Percentiles rank a stretch among this genome's conserved stretches.
These are phyloP conservation scores for Panaeolus papilionaceus DNA, from an alignment of 768 basidiomycete species.

Conservation along the genomic window DNA sequence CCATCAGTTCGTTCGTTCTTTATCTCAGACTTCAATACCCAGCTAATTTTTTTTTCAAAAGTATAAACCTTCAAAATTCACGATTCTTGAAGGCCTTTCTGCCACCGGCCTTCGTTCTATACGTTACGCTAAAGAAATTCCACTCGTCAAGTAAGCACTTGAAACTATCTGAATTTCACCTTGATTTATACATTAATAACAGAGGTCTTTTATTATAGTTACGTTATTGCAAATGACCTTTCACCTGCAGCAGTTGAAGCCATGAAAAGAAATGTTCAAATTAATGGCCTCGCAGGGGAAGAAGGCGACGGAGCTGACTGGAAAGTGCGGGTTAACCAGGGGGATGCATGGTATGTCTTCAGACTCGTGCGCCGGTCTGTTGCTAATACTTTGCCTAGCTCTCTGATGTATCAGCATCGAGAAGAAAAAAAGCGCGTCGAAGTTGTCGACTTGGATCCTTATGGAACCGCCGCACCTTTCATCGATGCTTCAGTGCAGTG, in stretches of 20 bases:
- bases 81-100: constrained; percentile 91
- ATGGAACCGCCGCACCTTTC: constrained; percentile 97
- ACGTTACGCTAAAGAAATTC: constrained; percentile 97
- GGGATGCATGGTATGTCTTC: constrained; percentile 85
- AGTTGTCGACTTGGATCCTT: constrained; percentile 97
- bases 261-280: constrained; percentile 84
- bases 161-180: constrained; percentile 29
- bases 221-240: constrained; percentile 94
- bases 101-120: constrained; percentile 96
- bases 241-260: constrained; percentile 82
- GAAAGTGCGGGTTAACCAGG: constrained; percentile 86
- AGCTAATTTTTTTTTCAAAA: constrained; percentile 27
- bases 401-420: constrained; percentile 91
- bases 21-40: constrained; percentile 3
- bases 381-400: constrained; percentile 47
- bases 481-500: constrained; percentile 94
- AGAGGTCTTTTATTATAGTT: constrained; percentile 49
- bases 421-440: constrained; percentile 79
- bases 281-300: constrained; percentile 69
- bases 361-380: not conserved
- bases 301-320: constrained; percentile 32
- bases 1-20: constrained; percentile 52
- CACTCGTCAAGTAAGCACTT: constrained; percentile 71
- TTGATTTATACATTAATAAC: constrained; percentile 20
- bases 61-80: constrained; percentile 70